A percentile compares a stretch with the other conserved stretches of the same genome.
Conservation (phyloP, 345 rosid species). For the Bretschneidera sinensis region DNA sequence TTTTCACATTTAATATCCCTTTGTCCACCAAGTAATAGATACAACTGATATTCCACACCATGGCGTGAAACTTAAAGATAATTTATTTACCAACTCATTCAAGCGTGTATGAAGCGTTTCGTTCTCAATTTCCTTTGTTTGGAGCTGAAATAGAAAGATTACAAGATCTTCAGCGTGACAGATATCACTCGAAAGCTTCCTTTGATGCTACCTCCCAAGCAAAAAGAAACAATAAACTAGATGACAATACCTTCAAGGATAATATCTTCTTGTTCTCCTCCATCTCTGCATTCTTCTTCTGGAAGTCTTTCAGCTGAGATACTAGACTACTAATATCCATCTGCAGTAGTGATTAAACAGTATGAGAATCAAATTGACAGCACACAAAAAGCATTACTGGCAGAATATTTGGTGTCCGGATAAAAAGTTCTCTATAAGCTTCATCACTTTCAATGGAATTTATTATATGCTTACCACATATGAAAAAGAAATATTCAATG, state of each 20-base stretch:
- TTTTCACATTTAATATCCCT: background rate
- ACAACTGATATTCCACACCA: background rate
- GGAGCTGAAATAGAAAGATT: constrained; percentile 44
- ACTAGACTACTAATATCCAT: constrained; percentile 80
- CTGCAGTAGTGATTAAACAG: constrained; percentile 35
- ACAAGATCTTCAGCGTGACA: constrained; percentile 17
- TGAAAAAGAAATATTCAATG: background rate
- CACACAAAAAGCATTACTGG: no score
- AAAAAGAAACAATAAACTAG: background rate
- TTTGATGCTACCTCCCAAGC: background rate
- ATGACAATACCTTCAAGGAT: constrained; percentile 37
- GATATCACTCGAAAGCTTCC: constrained; percentile 5
- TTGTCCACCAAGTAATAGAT: background rate
- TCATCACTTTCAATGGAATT: background rate
- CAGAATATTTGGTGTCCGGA: background rate
- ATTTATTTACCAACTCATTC: constrained; percentile 55
- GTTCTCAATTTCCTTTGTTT: constrained; percentile 53
- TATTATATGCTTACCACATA: background rate
- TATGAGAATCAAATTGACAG: constrained; percentile 1
- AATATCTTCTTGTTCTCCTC: constrained; percentile 61
- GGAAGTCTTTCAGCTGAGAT: constrained; percentile 76
- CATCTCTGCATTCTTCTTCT: constrained; percentile 61
- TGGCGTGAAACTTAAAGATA: background rate
- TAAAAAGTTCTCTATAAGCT: background rate
- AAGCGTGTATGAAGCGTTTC: constrained; percentile 49